Conservation (phyloP, 164 flowering plant genomes). For the grape (Vitis vinifera) region DNA sequence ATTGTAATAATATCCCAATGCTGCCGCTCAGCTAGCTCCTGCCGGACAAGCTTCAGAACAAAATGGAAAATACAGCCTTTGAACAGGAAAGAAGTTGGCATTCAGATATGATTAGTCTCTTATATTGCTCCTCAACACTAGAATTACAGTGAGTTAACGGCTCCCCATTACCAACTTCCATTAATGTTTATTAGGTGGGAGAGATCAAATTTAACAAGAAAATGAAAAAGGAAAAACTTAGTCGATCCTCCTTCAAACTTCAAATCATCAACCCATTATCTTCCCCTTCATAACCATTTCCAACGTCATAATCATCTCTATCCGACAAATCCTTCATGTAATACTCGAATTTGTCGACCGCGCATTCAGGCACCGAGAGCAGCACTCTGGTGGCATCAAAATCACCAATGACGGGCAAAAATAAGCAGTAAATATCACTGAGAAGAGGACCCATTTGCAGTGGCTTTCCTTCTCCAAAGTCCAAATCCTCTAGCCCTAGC, state of each 20-base stretch:
- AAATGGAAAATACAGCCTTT: no score
- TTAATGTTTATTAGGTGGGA: background rate
- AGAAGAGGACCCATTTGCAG: slow-evolving; percentile 71
- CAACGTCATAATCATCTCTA: slow-evolving; percentile 18
- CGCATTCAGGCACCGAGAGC: slow-evolving; percentile 73
- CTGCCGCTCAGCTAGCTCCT: no score
- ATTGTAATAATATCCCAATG: no score
- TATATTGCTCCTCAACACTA: background rate
- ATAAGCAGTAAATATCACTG: slow-evolving; percentile 80
- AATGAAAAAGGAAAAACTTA: no score
- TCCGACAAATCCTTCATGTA: slow-evolving; percentile 46
- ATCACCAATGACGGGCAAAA: slow-evolving; percentile 68
- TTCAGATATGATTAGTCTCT: background rate
- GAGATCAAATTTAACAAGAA: no score
- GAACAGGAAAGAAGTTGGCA: no score
- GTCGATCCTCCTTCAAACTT: no score
- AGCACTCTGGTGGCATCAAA: slow-evolving; percentile 53
- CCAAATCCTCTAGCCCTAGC: slow-evolving; percentile 77
- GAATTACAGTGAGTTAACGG: background rate
- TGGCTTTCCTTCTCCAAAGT: slow-evolving; percentile 81
- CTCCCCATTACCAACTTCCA: background rate
- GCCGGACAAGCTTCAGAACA: no score
- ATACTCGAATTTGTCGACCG: slow-evolving; percentile 57
- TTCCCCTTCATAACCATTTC: slow-evolving; percentile 3
- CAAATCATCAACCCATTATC: background rate